Base-by-base conservation (phyloP, 306 rosid genomes). In the Cucurbita ficifolia region DNA sequence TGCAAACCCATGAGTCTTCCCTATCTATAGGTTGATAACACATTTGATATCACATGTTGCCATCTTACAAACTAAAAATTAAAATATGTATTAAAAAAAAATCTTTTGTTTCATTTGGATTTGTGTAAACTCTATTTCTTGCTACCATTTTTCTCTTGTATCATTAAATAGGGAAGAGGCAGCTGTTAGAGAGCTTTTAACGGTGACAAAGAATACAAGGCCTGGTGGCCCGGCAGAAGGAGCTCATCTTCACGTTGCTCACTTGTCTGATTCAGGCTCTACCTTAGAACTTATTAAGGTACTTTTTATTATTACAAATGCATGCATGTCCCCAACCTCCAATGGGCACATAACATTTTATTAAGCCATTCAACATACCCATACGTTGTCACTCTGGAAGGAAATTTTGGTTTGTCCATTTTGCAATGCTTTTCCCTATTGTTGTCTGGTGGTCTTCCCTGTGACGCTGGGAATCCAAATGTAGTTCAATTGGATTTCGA, bases 221-320 rank as follows among this genome's bases (percentile, higher is more conserved):
- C 75, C 18, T 21, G 96, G 95, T 19, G 97, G 95, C 78, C 70
- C 86, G 40, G 84, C 91, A 53, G 90, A 87, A 81, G 98, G 98
- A 85, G 96, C 98, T 74, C 98, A 89, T 79, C 86, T 94, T 83
- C 98, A 90, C 77, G 83, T 94, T 63, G 98, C 84, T 80, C 98
- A 90, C 83, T 85, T 94, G 89, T 94, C 98, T 60, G 98, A 94
- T 78, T 85, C 97, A 52, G 83, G 90, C 74, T 80, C 84, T 79
- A 87, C 98, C 62, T 80, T 94, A 56, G 88, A 89, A 79, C 82
- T 94, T 81, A 87, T 90, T 56, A 94, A 90, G 97, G 98, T 90
- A 75, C 72, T 75, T 46, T 24, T 24, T 46, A 75, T 7, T 42
- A 18, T 45, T 1, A 43, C 21, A 67, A 38, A 50, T 65, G 61